Evolutionary conservation across 352 stramenopile genomes (phyloP).

Genomic region (Phytopythium aichiense): DNA sequence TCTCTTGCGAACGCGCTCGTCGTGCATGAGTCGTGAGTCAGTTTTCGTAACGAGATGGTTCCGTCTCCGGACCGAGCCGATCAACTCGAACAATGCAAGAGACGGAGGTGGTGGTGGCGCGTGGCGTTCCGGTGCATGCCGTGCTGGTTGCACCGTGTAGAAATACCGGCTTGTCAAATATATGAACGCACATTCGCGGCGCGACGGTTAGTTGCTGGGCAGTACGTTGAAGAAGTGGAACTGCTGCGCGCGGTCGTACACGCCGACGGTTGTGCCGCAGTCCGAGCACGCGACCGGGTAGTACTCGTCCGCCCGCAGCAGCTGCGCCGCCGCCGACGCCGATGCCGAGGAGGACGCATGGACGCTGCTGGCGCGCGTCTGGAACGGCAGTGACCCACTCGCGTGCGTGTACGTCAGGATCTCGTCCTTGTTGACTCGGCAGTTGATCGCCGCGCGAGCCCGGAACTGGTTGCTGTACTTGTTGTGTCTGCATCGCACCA

Average conservation of each 20-base stretch:
- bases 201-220: constrained; percentile 41
- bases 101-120: neutral
- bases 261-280: constrained; percentile 66
- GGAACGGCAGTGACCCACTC: constrained; percentile 25
- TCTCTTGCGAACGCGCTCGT: neutral
- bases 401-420: constrained; percentile 51
- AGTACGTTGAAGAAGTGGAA: constrained; percentile 83
- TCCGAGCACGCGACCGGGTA: constrained; percentile 68
- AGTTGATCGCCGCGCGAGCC: constrained; percentile 57
- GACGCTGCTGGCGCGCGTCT: constrained; percentile 18
- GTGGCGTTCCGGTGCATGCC: neutral
- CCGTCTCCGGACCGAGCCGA: neutral
- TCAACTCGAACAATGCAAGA: constrained; percentile 4
- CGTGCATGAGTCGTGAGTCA: constrained; percentile 1
- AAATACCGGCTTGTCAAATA: constrained; percentile 2
- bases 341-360: neutral
- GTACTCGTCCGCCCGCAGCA: constrained; percentile 56
- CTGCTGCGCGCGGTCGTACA: constrained; percentile 52
- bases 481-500: constrained; percentile 30
- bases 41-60: constrained; percentile 3
- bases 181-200: neutral
- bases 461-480: constrained; percentile 75
- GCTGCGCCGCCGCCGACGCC: constrained; percentile 8
- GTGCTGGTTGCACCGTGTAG: neutral
- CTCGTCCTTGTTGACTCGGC: constrained; percentile 63